phyloP scores from a whole-genome alignment of 2,329 filamentous ascomycete species.

The Cladosporium austrohemisphaericum region DNA sequence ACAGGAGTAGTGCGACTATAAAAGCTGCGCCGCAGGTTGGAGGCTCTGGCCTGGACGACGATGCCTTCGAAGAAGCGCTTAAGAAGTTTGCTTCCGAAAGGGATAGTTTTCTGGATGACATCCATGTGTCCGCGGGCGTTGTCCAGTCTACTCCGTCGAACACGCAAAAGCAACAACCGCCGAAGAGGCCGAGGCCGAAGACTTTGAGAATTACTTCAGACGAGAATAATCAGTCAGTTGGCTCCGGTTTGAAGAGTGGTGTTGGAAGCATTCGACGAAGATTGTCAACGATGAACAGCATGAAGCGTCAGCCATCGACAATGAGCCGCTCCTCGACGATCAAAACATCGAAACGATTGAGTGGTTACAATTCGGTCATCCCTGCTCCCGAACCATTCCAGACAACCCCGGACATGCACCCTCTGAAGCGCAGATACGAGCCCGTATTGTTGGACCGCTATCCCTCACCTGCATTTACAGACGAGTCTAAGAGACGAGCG shows the following conservation, averaged over 20 bases:
- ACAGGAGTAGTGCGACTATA: conserved; percentile 63
- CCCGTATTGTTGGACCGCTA: conserved; percentile 95
- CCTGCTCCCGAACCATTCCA: conserved; percentile 88
- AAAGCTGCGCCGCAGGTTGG: conserved; percentile 42
- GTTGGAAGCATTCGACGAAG: conserved; percentile 87
- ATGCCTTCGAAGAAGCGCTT: conserved; percentile 90
- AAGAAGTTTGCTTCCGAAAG: conserved; percentile 94
- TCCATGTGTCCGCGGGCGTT: conserved; percentile 81
- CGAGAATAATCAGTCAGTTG: conserved; percentile 33
- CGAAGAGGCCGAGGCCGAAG: conserved; percentile 61
- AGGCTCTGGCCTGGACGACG: conserved; percentile 57
- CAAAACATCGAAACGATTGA: conserved; percentile 81
- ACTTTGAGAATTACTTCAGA: conserved; percentile 83
- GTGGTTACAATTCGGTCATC: conserved; percentile 98
- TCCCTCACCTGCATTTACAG: conserved; percentile 74
- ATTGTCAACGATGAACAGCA: conserved; percentile 94
- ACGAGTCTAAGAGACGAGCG: conserved; percentile 75
- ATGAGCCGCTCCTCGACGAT: conserved; percentile 65
- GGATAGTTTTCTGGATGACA: conserved; percentile 87
- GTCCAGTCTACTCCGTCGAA: conserved; percentile 43
- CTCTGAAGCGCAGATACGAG: conserved; percentile 87
- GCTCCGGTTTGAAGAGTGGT: conserved; percentile 52
- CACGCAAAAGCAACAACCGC: conserved; percentile 51
- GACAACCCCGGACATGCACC: conserved; percentile 88
- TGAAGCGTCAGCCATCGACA: conserved; percentile 77